Base-by-base conservation (phyloP, 1,284 basidiomycete genomes). In the Fomes fomentarius region DNA sequence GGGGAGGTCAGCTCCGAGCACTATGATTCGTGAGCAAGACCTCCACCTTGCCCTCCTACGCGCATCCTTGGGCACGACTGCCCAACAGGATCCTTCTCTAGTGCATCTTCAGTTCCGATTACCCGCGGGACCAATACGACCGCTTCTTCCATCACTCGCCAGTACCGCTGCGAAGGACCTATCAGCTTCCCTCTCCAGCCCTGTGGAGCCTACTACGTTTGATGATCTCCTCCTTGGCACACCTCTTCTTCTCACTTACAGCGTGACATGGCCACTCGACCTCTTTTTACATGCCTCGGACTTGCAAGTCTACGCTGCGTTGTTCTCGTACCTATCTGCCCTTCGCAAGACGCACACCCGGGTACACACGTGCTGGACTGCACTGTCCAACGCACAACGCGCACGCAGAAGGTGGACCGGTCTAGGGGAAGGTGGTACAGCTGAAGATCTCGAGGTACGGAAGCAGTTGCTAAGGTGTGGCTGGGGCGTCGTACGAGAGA, bases 21-120 rank as follows among this genome's bases (percentile, higher is more conserved):
- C 85, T 11, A 84, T 93, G 78, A 94, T 94, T 61, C 83, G 87
- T 22, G 93, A 94, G 62, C 91, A 94, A 69, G 92, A 94, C 61
- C 76, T 96, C 28, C 89, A 93, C 62, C 84, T 89, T 33, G 91
- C 87, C 11, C 77, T 93, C 41, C 84, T 91, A 42, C 87, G 89
- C 56, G 89, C 93, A 26, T 93, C 90, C 4, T 74, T 95, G 1
- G 91, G 93, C 0, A 95, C 93, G 17, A 84, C 83, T 4, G 93
- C 91, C 9, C 92, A 94, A 62, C 83, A 89, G 43, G 93, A 94
- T 65, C 81, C 83, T 19, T 80, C 82, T 5, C 78, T 96, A 21
- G 76, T 87, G 21, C 80, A 76, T 54, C 75, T 95, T 30, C 83
- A 83, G 14, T 92, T 93, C 68, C 78, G 81, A 37, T 77, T 95